Evolutionary conservation across 1,139 yeast genomes (phyloP), one percentile per base, ranked within the genome.

Genomic region (Suhomyces chickasaworum): DNA sequence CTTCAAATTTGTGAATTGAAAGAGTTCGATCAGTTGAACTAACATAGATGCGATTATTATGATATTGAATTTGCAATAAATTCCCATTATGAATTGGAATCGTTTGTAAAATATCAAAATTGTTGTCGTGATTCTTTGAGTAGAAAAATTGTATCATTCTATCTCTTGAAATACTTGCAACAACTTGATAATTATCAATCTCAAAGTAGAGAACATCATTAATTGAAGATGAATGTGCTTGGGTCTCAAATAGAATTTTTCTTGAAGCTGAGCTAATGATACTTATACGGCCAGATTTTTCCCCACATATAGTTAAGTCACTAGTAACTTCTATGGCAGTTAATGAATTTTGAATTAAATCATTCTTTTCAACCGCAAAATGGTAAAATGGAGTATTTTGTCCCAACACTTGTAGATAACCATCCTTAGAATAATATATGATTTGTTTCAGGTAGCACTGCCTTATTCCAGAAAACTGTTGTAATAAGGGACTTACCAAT

Each of bases 11-110:
- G 58, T 83, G 86, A 3, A 82, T 63, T 0, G 84, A 75, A 0
- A 83, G 58, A 0, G 84, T 77, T 50, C 88, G 63, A 57, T 84
- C 89, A 1, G 81, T 69, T 0, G 89, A 82, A 42, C 84, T 73
- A 0, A 81, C 82, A 46, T 69, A 73, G 1, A 84, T 57, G 38
- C 62, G 64, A 2, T 59, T 58, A 3, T 70, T 60, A 23, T 58
- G 53, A 37, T 68, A 61, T 8, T 58, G 51, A 2, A 79, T 59
- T 29, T 73, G 68, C 7, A 75, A 47, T 12, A 83, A 60, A 53
- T 79, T 81, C 0, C 83, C 86, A 45, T 77, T 80, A 55, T 84
- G 89, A 2, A 75, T 64, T 0, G 80, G 77, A 18, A 83, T 58
- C 0, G 89, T 83, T 56, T 82, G 86, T 29, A 75, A 60, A 7